Percentiles rank a stretch among this genome's conserved stretches.
Conservation (phyloP, 2,329 filamentous ascomycete genomes). For the Dryadomyces quercivorus region DNA sequence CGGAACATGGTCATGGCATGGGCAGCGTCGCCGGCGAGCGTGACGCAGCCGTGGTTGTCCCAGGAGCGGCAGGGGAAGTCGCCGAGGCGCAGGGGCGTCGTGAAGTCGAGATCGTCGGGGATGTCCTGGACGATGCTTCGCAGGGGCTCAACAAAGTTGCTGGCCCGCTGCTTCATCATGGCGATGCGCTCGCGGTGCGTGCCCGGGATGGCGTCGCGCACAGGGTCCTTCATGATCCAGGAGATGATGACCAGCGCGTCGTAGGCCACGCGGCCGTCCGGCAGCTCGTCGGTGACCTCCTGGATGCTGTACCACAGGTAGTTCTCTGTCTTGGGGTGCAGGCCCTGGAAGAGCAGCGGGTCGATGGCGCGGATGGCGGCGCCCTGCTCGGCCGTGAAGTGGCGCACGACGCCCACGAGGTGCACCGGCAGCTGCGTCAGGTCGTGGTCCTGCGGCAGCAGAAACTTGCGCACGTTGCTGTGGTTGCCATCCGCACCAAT, state of each 20-base stretch:
- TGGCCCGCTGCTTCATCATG: background rate
- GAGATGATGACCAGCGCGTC: background rate
- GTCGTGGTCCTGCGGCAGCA: conserved; percentile 18
- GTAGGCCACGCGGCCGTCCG: background rate
- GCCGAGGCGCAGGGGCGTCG: conserved; percentile 23
- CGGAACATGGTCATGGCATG: conserved; percentile 48
- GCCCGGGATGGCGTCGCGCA: background rate
- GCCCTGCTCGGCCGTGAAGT: background rate
- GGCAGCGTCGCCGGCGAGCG: conserved; percentile 40
- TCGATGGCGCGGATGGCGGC: conserved; percentile 23
- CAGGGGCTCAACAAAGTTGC: background rate
- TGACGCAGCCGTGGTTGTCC: conserved; percentile 29
- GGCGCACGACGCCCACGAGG: background rate
- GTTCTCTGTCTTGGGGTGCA: conserved; percentile 34
- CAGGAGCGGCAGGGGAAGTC: conserved; percentile 25
- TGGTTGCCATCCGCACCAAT: conserved; percentile 29
- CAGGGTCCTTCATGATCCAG: background rate
- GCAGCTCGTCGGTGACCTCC: background rate
- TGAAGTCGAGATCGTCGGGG: conserved; percentile 24
- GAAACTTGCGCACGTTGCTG: conserved; percentile 22
- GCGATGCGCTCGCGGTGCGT: background rate
- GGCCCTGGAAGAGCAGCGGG: conserved; percentile 40
- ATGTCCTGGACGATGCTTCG: conserved; percentile 28
- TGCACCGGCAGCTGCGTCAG: conserved; percentile 5
- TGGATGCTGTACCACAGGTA: conserved; percentile 37